Conservation (phyloP, 2,329 filamentous ascomycete species). For the Hymenoscyphus linearis region DNA sequence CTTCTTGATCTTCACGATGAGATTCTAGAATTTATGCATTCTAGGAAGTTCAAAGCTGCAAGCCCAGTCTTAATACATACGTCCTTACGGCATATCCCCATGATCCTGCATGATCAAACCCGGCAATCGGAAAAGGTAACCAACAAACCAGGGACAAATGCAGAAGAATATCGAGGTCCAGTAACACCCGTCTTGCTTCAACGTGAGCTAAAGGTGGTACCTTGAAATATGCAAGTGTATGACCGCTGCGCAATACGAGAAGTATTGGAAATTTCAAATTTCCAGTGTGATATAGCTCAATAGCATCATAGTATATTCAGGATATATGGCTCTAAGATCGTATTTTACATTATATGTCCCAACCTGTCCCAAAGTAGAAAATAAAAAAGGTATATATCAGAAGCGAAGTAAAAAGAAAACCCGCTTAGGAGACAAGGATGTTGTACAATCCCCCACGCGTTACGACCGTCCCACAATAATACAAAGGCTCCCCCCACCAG, state of each 20-base stretch:
- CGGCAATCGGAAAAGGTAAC: background rate
- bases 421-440: background rate
- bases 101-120: background rate
- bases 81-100: background rate
- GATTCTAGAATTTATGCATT: background rate
- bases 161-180: background rate
- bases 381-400: background rate
- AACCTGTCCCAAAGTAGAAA: background rate
- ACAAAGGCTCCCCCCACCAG: background rate
- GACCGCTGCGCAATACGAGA: background rate
- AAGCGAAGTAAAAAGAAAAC: background rate
- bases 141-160: background rate
- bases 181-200: background rate
- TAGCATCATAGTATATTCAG: background rate
- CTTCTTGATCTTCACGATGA: background rate
- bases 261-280: background rate
- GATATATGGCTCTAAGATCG: background rate
- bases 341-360: background rate
- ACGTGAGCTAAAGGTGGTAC: background rate
- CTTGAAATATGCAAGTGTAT: background rate
- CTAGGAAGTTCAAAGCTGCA: background rate
- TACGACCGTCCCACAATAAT: background rate
- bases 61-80: background rate
- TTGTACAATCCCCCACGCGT: background rate
- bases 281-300: background rate